Conservation (phyloP, 1,139 yeast genomes). For the Zygoascus sp. region DNA sequence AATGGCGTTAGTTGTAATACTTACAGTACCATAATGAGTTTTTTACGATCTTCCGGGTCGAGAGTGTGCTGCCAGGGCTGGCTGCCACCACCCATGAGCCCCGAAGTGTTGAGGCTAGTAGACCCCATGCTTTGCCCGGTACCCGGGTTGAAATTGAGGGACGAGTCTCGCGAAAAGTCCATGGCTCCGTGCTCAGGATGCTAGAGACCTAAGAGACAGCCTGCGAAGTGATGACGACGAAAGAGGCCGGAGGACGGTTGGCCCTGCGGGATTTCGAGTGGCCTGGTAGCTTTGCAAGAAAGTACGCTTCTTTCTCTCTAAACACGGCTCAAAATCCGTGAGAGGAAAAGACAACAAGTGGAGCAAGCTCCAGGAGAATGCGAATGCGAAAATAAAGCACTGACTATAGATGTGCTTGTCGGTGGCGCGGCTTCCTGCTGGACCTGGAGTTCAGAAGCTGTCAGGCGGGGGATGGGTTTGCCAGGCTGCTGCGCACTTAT, state of each 20-base stretch:
- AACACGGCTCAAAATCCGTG: no score
- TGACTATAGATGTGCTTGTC: no score
- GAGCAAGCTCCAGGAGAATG: no score
- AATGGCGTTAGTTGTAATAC: slow-evolving; percentile 16
- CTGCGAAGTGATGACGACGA: not conserved
- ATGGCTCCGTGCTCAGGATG: not conserved
- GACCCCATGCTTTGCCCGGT: not conserved
- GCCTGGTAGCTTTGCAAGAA: no score
- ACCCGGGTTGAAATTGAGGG: slow-evolving; percentile 9
- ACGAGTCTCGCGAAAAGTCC: slow-evolving; percentile 14
- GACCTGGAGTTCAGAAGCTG: not conserved
- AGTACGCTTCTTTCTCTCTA: no score
- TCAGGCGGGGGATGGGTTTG: not conserved
- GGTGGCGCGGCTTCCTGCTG: no score
- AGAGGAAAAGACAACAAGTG: no score
- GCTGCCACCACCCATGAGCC: not conserved
- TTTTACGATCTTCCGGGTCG: slow-evolving; percentile 28
- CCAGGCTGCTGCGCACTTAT: not conserved
- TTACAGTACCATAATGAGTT: slow-evolving; percentile 26
- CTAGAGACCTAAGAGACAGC: not conserved
- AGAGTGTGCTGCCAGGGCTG: slow-evolving; percentile 24
- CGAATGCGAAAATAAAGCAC: no score
- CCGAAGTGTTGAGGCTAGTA: not conserved
- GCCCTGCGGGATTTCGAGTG: no score
- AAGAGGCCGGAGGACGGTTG: not conserved